Evolutionary conservation across 2,329 filamentous ascomycete genomes (phyloP).

Genomic region (Ceratocystis eucalypticola): DNA sequence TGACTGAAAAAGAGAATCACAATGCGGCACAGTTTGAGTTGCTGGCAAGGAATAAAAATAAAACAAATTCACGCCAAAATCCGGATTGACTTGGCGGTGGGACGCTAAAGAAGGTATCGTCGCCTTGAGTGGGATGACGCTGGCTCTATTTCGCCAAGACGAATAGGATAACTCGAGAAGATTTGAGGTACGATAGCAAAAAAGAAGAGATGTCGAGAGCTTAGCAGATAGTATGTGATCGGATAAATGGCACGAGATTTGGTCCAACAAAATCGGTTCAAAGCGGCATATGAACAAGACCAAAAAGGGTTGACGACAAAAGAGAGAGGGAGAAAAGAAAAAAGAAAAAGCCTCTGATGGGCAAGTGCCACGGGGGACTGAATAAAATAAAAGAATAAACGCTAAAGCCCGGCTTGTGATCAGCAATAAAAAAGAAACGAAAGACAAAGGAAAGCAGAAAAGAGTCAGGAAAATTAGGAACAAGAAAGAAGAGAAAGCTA

Average conservation of each 20-base stretch:
- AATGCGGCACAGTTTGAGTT: neutral
- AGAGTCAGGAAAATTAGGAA: neutral
- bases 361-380: neutral
- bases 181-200: neutral
- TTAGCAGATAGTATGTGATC: neutral
- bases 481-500: neutral
- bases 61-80: neutral
- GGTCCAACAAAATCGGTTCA: neutral
- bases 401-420: slow-evolving; percentile 1
- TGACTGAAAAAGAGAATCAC: neutral
- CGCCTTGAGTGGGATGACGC: neutral
- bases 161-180: neutral
- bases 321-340: neutral
- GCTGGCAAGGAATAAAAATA: neutral
- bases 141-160: neutral
- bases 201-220: neutral
- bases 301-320: neutral
- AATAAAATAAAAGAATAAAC: neutral
- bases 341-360: neutral
- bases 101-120: neutral
- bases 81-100: neutral
- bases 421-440: neutral
- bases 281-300: neutral
- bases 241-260: slow-evolving; percentile 2
- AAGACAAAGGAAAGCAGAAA: neutral